These are phyloP conservation scores for Coemansia sp. DNA, from an alignment of 192 early-diverging fungal genomes.

Conservation along the genomic window DNA sequence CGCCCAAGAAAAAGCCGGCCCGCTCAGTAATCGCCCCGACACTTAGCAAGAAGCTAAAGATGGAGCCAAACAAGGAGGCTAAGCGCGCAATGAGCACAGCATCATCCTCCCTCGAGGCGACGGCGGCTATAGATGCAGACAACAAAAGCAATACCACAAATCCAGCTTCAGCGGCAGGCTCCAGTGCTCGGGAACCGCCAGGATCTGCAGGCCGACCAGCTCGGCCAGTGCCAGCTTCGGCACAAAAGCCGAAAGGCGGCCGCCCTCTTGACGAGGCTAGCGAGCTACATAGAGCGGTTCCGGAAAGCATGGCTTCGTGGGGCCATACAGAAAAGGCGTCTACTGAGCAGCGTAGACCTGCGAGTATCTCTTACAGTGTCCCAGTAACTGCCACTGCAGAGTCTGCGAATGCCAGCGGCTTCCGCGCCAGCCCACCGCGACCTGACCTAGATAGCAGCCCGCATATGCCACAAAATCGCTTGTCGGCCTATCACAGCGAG, in stretches of 20 bases:
- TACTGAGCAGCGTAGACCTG: background rate
- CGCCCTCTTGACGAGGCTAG: background rate
- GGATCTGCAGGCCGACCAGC: background rate
- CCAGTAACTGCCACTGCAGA: background rate
- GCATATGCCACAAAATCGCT: background rate
- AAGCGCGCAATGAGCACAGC: slow-evolving; percentile 2
- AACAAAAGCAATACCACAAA: background rate
- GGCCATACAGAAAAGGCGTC: background rate
- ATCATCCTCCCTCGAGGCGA: background rate
- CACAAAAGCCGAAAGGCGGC: background rate
- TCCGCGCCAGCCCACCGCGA: background rate
- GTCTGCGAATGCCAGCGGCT: background rate
- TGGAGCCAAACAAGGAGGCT: slow-evolving; percentile 2
- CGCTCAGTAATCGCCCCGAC: slow-evolving; percentile 42
- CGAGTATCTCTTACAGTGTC: background rate
- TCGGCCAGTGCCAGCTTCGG: background rate
- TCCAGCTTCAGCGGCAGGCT: background rate
- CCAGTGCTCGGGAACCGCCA: background rate
- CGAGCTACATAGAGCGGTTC: background rate
- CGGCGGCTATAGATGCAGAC: background rate
- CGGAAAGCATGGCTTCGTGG: background rate
- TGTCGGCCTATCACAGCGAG: background rate
- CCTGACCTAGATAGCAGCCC: background rate
- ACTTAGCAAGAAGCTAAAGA: slow-evolving; percentile 13
- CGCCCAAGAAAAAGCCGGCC: slow-evolving; percentile 34